Percentiles rank a stretch among this genome's conserved stretches.
phyloP scores from a whole-genome alignment of 2,329 filamentous ascomycete species.

The Teratosphaeria viscida region DNA sequence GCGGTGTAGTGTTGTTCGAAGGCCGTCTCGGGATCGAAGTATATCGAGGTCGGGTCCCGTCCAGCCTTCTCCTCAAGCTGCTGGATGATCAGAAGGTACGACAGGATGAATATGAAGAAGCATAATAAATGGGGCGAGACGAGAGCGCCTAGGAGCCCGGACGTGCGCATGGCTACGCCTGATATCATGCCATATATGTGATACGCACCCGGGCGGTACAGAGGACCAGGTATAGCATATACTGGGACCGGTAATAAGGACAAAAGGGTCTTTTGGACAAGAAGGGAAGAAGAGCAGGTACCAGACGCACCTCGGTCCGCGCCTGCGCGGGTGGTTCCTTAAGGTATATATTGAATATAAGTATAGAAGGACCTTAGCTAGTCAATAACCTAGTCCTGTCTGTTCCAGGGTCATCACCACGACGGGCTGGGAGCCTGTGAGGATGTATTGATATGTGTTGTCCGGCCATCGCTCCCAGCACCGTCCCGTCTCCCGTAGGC shows the following conservation, averaged over 20 bases:
- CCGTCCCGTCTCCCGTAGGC: no score
- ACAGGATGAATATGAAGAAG: not conserved
- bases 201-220: not conserved
- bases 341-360: no score
- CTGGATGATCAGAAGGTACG: not conserved
- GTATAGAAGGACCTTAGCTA: no score
- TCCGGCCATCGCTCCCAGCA: no score
- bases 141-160: not conserved
- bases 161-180: not conserved
- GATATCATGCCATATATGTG: not conserved
- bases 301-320: not conserved
- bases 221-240: not conserved
- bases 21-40: not conserved
- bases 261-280: not conserved
- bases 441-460: no score
- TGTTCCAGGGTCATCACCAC: no score
- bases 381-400: no score
- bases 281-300: not conserved
- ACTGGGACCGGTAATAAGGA: not conserved
- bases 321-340: not conserved
- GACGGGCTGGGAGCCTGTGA: no score
- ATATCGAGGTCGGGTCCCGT: not conserved
- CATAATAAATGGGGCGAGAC: not conserved
- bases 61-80: not conserved
- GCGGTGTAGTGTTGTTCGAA: not conserved